These are phyloP conservation scores for Patellaria atrata DNA, from an alignment of 495 filamentous ascomycete species.

Conservation along the genomic window DNA sequence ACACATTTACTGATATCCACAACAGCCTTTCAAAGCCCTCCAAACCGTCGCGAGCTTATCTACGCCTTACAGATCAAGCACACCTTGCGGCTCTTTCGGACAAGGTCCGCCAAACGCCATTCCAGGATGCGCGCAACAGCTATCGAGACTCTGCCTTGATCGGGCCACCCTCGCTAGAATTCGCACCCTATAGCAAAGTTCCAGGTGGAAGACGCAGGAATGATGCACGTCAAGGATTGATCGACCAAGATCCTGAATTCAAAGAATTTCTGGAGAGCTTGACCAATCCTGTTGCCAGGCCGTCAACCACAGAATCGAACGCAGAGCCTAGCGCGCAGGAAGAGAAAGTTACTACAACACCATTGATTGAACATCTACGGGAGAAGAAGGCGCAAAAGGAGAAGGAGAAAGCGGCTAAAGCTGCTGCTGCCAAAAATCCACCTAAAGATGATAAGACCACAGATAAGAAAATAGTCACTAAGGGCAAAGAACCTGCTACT, in stretches of 20 bases:
- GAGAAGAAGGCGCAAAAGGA: slow-evolving; percentile 83
- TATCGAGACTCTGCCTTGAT: slow-evolving; percentile 51
- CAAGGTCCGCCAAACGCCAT: slow-evolving; percentile 45
- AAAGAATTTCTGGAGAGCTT: slow-evolving; percentile 81
- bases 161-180: slow-evolving; percentile 63
- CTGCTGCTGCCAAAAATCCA: slow-evolving; percentile 32
- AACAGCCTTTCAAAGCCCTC: slow-evolving; percentile 63
- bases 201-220: slow-evolving; percentile 55
- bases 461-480: slow-evolving; percentile 31
- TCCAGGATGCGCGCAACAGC: slow-evolving; percentile 61
- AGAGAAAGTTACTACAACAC: slow-evolving; percentile 62
- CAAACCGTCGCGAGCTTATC: slow-evolving; percentile 58
- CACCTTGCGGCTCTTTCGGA: slow-evolving; percentile 49
- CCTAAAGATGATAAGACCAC: slow-evolving; percentile 44
- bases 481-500: slow-evolving; percentile 21
- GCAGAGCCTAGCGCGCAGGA: slow-evolving; percentile 40
- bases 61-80: slow-evolving; percentile 51
- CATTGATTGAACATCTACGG: slow-evolving; percentile 75
- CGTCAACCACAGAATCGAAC: slow-evolving; percentile 34
- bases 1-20: slow-evolving; percentile 2
- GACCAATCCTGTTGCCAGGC: slow-evolving; percentile 56
- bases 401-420: slow-evolving; percentile 38
- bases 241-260: slow-evolving; percentile 91
- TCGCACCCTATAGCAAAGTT: slow-evolving; percentile 65
- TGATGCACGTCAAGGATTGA: slow-evolving; percentile 81